Conservation (phyloP, 2,329 filamentous ascomycete species). For the Cladosporium sp. region DNA sequence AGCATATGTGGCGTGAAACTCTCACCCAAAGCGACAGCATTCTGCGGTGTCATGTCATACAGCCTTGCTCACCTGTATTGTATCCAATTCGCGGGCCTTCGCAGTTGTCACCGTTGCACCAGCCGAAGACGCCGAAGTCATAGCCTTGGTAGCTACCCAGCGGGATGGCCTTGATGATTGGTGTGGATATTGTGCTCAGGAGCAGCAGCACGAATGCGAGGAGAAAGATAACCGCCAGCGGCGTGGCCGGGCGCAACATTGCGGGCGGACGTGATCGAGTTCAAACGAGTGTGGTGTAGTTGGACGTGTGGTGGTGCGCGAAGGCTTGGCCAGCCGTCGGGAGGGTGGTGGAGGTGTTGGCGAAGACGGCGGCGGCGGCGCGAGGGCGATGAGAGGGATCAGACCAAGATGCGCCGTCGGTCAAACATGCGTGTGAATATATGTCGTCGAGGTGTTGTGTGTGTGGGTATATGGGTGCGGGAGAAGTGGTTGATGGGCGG, state of each 20-base stretch:
- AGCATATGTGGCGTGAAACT: background rate
- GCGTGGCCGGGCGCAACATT: constrained; percentile 88
- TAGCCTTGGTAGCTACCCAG: constrained; percentile 71
- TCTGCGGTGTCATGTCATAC: constrained; percentile 9
- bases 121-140: constrained; percentile 90
- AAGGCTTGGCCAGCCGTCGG: background rate
- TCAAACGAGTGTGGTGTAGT: constrained; percentile 15
- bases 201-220: constrained; percentile 80
- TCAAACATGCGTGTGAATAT: constrained; percentile 1
- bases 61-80: constrained; percentile 61
- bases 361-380: background rate
- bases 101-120: constrained; percentile 65
- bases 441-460: background rate
- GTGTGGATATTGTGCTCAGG: constrained; percentile 84
- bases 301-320: background rate
- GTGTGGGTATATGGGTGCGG: background rate
- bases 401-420: background rate
- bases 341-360: background rate
- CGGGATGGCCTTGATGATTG: constrained; percentile 79
- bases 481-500: background rate
- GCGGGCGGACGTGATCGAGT: background rate
- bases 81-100: constrained; percentile 78
- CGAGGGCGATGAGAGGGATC: background rate
- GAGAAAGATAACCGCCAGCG: constrained; percentile 78
- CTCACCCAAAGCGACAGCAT: background rate